Percentiles rank a stretch among this genome's conserved stretches.
These are phyloP conservation scores for Inonotus obliquus DNA, from an alignment of 1,284 basidiomycete species.

Conservation along the genomic window DNA sequence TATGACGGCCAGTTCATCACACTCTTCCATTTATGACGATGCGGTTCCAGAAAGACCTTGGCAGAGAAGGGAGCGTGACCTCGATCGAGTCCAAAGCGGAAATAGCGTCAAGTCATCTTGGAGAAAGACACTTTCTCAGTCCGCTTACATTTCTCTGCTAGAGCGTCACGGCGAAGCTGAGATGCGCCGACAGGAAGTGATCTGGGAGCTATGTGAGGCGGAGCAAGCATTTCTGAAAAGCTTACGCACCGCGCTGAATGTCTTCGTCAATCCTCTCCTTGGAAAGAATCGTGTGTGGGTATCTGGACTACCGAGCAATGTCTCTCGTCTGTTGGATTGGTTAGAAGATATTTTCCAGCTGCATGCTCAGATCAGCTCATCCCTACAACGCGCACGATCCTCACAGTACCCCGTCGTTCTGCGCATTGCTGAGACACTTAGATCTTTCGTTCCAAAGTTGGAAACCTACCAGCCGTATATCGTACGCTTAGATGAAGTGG, in stretches of 20 bases:
- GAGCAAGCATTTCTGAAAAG: constrained; percentile 67
- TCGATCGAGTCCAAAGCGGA: constrained; percentile 10
- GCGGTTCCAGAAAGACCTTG: constrained; percentile 15
- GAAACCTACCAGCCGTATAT: constrained; percentile 86
- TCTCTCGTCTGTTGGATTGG: constrained; percentile 76
- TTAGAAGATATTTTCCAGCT: constrained; percentile 79
- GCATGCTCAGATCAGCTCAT: constrained; percentile 57
- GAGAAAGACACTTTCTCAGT: constrained; percentile 20
- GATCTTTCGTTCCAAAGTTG: constrained; percentile 56
- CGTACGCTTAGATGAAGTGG: constrained; percentile 61
- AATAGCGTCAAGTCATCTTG: constrained; percentile 16
- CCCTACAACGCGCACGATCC: constrained; percentile 43
- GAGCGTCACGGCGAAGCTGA: constrained; percentile 42
- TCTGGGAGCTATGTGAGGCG: constrained; percentile 62
- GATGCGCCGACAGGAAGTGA: constrained; percentile 60
- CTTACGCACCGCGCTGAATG: constrained; percentile 55
- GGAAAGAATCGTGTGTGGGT: constrained; percentile 73
- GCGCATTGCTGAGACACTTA: constrained; percentile 53
- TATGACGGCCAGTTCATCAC: constrained; percentile 11
- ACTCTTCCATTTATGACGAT: constrained; percentile 17
- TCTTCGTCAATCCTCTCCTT: constrained; percentile 75
- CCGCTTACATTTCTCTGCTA: constrained; percentile 25
- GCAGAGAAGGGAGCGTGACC: constrained; percentile 16
- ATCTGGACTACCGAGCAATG: constrained; percentile 63
- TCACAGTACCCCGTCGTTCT: constrained; percentile 43